Percentiles rank a stretch among this genome's conserved stretches.
Conservation (phyloP, 495 filamentous ascomycete species). For the Copromyces sp. region DNA sequence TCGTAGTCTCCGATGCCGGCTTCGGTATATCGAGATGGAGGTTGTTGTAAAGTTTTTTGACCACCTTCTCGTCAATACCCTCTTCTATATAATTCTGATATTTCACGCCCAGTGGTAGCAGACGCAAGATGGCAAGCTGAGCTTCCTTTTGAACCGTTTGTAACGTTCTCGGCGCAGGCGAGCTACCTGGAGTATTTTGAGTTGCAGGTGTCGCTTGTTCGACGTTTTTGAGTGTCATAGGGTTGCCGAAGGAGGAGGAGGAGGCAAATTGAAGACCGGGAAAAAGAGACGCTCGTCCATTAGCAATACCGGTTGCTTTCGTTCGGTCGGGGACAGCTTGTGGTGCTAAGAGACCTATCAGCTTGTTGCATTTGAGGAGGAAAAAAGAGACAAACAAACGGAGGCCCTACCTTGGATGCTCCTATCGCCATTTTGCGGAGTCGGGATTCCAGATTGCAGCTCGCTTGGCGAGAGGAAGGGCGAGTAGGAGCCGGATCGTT, state of each 20-base stretch:
- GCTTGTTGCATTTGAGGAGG: not conserved
- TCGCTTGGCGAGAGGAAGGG: constrained; percentile 40
- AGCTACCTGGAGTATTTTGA: not conserved
- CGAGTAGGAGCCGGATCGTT: constrained; percentile 42
- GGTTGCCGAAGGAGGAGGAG: not conserved
- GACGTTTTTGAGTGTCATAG: not conserved
- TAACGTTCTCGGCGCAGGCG: constrained; percentile 18
- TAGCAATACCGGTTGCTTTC: not conserved
- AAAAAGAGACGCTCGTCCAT: not conserved
- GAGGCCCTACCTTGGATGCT: not conserved
- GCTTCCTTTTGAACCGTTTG: constrained; percentile 54
- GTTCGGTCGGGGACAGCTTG: not conserved
- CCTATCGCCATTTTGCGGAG: constrained; percentile 5
- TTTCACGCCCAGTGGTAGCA: constrained; percentile 54
- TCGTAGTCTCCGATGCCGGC: not conserved
- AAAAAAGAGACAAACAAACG: not conserved
- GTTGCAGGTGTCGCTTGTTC: not conserved
- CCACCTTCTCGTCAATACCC: constrained; percentile 52
- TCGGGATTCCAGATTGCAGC: constrained; percentile 20
- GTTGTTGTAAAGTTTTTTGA: constrained; percentile 55
- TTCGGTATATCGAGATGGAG: constrained; percentile 46
- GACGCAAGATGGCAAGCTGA: constrained; percentile 53
- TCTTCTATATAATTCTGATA: constrained; percentile 61
- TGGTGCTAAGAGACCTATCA: not conserved
- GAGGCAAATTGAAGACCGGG: not conserved